Base-by-base conservation (phyloP, 306 rosid species). In the Trichosanthes cucumerina region DNA sequence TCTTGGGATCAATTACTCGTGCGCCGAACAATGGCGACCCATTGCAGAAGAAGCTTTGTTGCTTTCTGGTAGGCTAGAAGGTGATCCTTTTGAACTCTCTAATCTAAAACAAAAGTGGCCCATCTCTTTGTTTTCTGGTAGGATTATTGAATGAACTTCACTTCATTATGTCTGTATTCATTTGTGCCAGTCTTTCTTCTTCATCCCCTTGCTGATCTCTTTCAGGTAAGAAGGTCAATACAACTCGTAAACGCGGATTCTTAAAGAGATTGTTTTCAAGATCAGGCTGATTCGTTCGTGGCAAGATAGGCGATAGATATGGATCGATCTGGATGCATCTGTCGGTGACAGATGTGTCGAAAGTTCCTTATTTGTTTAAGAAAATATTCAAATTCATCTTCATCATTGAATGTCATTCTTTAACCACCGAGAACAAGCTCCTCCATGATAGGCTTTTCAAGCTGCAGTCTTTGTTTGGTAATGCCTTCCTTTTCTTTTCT, bases 11-110 rank as follows among this genome's bases (percentile, higher is more conserved):
- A 92, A 95, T 82, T 91, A 88, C 86, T 95, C 99, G 43, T 92
- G 97, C 72, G 96, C 99, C 0, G 96, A 95, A 87, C 97, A 95
- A 78, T 95, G 99, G 99, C 86, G 90, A 79, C 92, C 99, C 76
- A 79, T 95, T 62, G 99, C 97, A 19, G 96, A 91, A 85, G 99
- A 92, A 91, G 97, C 95, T 79, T 79, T 92, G 82, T 81, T 14
- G 78, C 84, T 34, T 56, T 91, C 99, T 23, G 96, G 96, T 73
- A 88, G 90, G 85, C 80, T 91, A 60, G 82, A 86, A 92, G 95
- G 97, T 94, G 53, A n/a, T 15, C n/a, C 58, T 72, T 14, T 15
- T 28, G 18, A 72, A 26, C 58, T 72, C 58, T 23, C 23, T 39
- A 21, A 5, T 43, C 34, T 69, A 23, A 69, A 69, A 5, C 75